These are phyloP conservation scores for Ascochyta clinopodiicola DNA, from an alignment of 2,329 filamentous ascomycete species.

Conservation along the genomic window DNA sequence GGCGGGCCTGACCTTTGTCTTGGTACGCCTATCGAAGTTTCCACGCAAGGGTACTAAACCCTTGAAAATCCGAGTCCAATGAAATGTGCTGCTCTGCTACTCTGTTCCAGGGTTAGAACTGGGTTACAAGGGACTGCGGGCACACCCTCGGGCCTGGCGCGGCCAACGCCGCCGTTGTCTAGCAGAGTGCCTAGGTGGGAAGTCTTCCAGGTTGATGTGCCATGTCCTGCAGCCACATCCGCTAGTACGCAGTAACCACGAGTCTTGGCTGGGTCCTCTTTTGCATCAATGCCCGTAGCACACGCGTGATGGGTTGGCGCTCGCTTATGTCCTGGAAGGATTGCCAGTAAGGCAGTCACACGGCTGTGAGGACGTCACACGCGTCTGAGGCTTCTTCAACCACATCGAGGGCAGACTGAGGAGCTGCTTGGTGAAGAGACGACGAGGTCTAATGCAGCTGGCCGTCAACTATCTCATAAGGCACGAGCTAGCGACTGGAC, in stretches of 20 bases:
- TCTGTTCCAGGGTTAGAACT: background rate
- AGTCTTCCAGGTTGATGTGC: slow-evolving; percentile 2
- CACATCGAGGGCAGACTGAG: background rate
- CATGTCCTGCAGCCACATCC: slow-evolving; percentile 27
- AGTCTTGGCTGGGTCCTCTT: slow-evolving; percentile 20
- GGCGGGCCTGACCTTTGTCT: background rate
- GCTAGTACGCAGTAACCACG: slow-evolving; percentile 22
- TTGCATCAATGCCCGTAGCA: slow-evolving; percentile 19
- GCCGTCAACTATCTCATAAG: slow-evolving; percentile 10
- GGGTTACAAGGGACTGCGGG: slow-evolving; percentile 10
- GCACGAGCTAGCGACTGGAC: slow-evolving; percentile 15
- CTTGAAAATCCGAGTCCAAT: background rate
- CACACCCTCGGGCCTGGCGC: slow-evolving; percentile 8
- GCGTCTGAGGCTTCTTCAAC: background rate
- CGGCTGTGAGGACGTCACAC: slow-evolving; percentile 16
- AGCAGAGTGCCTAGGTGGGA: slow-evolving; percentile 8
- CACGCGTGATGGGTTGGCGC: slow-evolving; percentile 23
- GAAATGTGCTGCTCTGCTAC: background rate
- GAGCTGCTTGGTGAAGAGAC: background rate
- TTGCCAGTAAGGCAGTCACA: slow-evolving; percentile 23
- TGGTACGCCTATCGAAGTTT: background rate
- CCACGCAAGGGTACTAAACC: background rate
- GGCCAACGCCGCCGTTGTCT: slow-evolving; percentile 11
- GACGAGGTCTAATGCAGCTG: slow-evolving; percentile 7
- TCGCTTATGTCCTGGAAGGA: slow-evolving; percentile 25